Conservation (phyloP, 192 early-diverging fungal species). For the Thamnidium elegans region DNA sequence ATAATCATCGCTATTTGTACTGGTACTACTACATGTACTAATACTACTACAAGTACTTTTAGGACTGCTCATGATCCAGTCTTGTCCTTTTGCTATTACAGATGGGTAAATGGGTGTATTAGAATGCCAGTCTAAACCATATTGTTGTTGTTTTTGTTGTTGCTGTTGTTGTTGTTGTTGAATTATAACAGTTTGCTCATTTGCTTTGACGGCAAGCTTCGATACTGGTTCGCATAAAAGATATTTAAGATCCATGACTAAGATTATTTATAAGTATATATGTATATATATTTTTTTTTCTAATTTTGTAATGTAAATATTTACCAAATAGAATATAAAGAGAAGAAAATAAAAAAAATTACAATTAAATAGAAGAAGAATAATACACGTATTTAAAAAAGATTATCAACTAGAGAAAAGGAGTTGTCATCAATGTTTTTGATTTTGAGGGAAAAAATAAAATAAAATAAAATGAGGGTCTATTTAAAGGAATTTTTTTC, state of each 20-base stretch:
- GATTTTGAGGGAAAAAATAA: background rate
- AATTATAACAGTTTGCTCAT: background rate
- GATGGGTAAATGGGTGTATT: background rate
- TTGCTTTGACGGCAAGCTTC: conserved; percentile 2
- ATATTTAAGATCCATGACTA: conserved; percentile 22
- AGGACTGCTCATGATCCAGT: conserved; percentile 5
- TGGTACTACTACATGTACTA: conserved; percentile 8
- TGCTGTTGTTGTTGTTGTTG: background rate
- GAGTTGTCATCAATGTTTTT: conserved; percentile 10
- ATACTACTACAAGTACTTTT: conserved; percentile 19
- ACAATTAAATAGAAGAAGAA: background rate
- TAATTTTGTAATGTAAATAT: background rate
- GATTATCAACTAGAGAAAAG: background rate
- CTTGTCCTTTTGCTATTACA: background rate
- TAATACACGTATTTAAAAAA: background rate
- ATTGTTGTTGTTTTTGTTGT: background rate
- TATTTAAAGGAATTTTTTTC: conserved; percentile 9
- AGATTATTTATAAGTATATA: background rate
- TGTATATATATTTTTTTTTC: background rate
- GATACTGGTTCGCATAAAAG: conserved; percentile 15
- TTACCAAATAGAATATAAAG: background rate
- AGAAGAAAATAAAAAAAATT: background rate
- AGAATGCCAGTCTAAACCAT: conserved; percentile 1
- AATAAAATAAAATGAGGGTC: conserved; percentile 11
- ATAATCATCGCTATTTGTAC: background rate